phyloP scores from a whole-genome alignment of 164 flowering plant species.

The Stephania cephalantha region DNA sequence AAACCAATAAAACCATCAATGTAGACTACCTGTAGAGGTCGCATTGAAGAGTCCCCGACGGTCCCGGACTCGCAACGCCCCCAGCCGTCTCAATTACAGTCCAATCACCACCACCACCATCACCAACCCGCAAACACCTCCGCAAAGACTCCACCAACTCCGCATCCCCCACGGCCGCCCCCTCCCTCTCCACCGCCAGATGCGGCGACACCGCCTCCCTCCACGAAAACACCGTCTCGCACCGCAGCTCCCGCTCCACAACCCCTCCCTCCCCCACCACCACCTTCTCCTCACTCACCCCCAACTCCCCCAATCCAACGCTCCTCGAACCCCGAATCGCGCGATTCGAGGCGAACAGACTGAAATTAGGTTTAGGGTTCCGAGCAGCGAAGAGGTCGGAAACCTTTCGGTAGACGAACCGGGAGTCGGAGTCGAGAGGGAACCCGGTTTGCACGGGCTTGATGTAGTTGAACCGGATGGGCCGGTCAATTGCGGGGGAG shows the following conservation, averaged over 20 bases:
- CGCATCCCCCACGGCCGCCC: conserved; percentile 43
- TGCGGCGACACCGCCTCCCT: conserved; percentile 89
- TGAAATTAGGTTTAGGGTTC: conserved; percentile 10
- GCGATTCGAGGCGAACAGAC: conserved; percentile 48
- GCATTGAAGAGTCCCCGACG: conserved; percentile 89
- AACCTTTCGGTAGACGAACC: conserved; percentile 53
- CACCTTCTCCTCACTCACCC: conserved; percentile 26
- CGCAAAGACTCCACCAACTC: conserved; percentile 44
- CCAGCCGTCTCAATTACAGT: conserved; percentile 89
- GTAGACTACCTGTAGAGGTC: conserved; percentile 65
- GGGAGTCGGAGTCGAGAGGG: conserved; percentile 88
- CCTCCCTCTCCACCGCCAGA: conserved; percentile 84
- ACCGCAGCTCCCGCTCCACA: conserved; percentile 39
- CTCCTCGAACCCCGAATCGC: conserved; percentile 42
- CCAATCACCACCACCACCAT: conserved; percentile 25
- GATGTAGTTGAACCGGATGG: conserved; percentile 47
- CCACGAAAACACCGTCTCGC: conserved; percentile 81
- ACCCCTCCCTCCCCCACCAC: conserved; percentile 41
- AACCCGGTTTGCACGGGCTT: conserved; percentile 95
- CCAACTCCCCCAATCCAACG: conserved; percentile 22
- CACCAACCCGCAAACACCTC: conserved; percentile 36
- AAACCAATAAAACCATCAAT: not conserved
- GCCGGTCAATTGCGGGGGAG: conserved; percentile 5
- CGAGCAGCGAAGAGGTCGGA: conserved; percentile 36
- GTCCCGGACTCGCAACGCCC: conserved; percentile 97